Evolutionary conservation across 1,284 basidiomycete species (phyloP), one percentile per base, ranked within the genome.

Genomic region (Neonothopanus nambi): DNA sequence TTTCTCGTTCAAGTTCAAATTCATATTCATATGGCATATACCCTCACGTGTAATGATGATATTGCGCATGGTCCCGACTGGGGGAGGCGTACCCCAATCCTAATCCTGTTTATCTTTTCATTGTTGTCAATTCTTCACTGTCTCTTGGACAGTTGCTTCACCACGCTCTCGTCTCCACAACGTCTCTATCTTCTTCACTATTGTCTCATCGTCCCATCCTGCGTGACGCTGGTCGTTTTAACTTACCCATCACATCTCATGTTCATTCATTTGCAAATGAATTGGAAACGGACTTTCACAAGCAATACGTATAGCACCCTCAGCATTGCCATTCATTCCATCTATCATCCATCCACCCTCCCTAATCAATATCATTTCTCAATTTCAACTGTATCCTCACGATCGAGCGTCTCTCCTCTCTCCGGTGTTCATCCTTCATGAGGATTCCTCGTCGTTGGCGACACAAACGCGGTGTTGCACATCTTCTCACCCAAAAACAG

Each of bases 41-140:
- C 52, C 52, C 51, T 33, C 52, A 53, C 39, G 52, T 53, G 52
- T 53, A 53, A 53, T 48, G 52, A 53, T 53, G 52, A 48, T 53
- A 53, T 48, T 53, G 46, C 46, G 49, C 49, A 51, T 36, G n/a
- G 23, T 53, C 30, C 52, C 26, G 26, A 11, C 26, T 28, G 26
- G 26, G 26, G n/a, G 26, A 18, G 17, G 40, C 39, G 41, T 37
- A 51, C 36, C 36, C 35, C 51, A 52, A 52, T 52, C 42, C 44
- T 47, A 52, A 44, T 40, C 42, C 42, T 51, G 43, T 52, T 52
- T 23, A 46, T 47, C 36, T 46, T n/a, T 47, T 52, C 42, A 45
- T 18, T 52, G 51, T 52, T 47, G 51, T 52, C 51, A 46, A 46
- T 47, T 52, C 38, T 12, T 39, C 35, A 33, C 40, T 35, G 40